Evolutionary conservation across 208 protist species (phyloP), one percentile per base, ranked within the genome.

Genomic region (Ichthyophonus hoferi): DNA sequence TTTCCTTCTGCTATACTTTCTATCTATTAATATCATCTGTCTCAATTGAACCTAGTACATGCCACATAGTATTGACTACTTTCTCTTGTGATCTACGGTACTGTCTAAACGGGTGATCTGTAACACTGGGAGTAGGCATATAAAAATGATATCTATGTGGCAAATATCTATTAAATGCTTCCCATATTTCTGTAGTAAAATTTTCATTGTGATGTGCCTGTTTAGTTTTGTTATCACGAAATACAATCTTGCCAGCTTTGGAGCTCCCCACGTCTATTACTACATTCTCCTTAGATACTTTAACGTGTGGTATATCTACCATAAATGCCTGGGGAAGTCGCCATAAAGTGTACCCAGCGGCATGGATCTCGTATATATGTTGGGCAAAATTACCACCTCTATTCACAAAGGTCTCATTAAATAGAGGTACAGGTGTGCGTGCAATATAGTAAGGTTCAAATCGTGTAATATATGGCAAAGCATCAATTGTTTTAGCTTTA

Each of bases 361-460:
- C 88, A 24, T 14, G n/a, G 41, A 90, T 87, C 35, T 90, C 67
- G 40, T 79, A 90, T 7, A 90, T 79, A 33, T 90, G 88, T 41
- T 90, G 79, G 1, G 88, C 88, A 87, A 87, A 90, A 42, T 90
- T 90, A 33, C 88, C 88, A 34, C 88, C 88, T 42, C 88, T n/a
- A 41, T 90, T 87, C 24, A 90, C 81, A 85, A 90, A 90, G 14
- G 88, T 76, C 14, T 87, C 81, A 79, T 90, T 90, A 39, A 90
- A 90, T 17, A 90, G 33, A 2, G 88, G 88, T 37, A 85, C 42
- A 41, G 38, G 38, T 17, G 39, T 40, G 34, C 43, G 34, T n/a
- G 79, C 88, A 77, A 90, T 85, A 43, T 90, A 90, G 81, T 90
- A 90, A 33, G 88, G 88, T 41, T 90, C 88, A 35, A 90, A 90